Evolutionary conservation across 208 protist genomes (phyloP).

Genomic region (Trypanosoma cruzi): DNA sequence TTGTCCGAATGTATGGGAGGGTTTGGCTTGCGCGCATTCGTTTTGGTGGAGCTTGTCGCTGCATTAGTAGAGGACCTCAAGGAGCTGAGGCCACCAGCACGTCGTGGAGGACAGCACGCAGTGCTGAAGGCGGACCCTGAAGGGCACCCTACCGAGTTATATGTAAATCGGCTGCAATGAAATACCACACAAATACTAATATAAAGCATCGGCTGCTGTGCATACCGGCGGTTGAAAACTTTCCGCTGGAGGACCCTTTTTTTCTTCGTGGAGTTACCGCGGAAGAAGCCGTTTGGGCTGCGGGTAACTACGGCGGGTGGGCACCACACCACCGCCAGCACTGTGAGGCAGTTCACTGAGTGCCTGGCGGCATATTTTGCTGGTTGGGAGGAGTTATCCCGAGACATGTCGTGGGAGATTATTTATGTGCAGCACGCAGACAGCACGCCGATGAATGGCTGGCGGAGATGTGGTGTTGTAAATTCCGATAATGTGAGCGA

Average conservation of each 20-base stretch:
- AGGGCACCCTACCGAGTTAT: background rate
- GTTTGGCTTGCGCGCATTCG: no score
- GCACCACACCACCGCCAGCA: background rate
- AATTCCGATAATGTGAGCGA: no score
- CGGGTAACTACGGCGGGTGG: background rate
- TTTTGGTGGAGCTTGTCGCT: no score
- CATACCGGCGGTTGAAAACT: background rate
- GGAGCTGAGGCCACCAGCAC: no score
- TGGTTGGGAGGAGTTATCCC: background rate
- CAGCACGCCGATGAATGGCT: background rate
- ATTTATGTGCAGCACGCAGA: conserved; percentile 2
- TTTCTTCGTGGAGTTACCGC: background rate
- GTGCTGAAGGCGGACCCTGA: background rate
- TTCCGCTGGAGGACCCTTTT: background rate
- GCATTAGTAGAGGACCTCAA: no score
- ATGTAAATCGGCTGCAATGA: no score
- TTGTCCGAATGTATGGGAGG: no score
- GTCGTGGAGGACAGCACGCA: no score
- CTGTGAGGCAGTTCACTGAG: background rate
- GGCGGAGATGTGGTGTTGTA: background rate
- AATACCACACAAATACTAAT: background rate
- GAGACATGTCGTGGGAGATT: conserved; percentile 2
- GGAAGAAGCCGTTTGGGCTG: background rate
- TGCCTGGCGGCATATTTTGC: background rate
- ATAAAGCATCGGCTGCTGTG: background rate